Evolutionary conservation across 257 asterid genomes (phyloP), one percentile per base, ranked within the genome.

Genomic region (Solanum commersonii): DNA sequence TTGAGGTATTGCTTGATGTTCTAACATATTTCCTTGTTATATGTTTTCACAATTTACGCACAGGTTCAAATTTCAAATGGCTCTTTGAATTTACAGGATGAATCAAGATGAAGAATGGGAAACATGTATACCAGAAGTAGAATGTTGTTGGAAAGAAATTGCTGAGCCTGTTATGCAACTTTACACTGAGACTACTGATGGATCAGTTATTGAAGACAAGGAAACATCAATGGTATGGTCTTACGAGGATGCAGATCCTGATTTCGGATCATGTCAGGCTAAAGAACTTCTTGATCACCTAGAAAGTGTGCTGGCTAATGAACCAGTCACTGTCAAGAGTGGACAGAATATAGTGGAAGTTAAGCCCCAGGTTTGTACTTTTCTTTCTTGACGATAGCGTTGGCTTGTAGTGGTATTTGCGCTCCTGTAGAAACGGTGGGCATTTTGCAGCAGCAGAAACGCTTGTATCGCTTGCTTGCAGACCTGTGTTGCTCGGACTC

Each of bases 221-320:
- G 98, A 96, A 91, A 95, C 98, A 22, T 94, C 96, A 10, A 93
- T 96, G 98, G 96, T 91, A 60, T 96, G 98, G 98, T 93, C 94
- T 85, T 96, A 96, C 11, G 98, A 95, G 92, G 98, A 96, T 87
- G 95, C 98, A 3, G 98, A 96, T 91, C 98, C 98, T 3, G 98
- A 96, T 93, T 96, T 96, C 33, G 98, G 98, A 88, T 96, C 98
- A 20, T 95, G 98, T 87, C 98, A 96, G 92, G 98, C 98, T 49
- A 96, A 96, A 88, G 98, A 96, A 83, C 96, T 96, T 91, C 98
- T 95, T 29, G 96, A 95, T 90, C 98, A 96, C 89, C 96, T 96
- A 3, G 98, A 94, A 91, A 96, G 98, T 76, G 98, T 96, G 68
- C 96, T 96, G 77, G 92, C 98, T 44, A 96, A 96, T 85, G 98